These are phyloP conservation scores for Yamadazyma trypodendri DNA, from an alignment of 1,139 yeast species.

Conservation along the genomic window DNA sequence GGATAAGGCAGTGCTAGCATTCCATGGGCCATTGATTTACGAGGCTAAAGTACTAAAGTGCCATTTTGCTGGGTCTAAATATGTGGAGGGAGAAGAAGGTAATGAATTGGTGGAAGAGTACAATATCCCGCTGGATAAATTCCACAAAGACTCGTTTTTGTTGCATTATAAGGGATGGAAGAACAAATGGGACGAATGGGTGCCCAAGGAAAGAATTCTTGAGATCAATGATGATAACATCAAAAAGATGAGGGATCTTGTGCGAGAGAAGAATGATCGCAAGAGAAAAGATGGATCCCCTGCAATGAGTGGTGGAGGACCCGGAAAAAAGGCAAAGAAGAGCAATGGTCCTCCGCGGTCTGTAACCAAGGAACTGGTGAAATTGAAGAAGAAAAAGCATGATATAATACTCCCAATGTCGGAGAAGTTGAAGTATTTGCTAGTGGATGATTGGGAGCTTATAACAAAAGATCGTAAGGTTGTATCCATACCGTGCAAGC, in stretches of 20 bases:
- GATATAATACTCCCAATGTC: conserved; percentile 46
- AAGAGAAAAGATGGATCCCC: conserved; percentile 16
- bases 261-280: conserved; percentile 41
- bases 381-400: conserved; percentile 12
- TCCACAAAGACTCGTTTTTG: conserved; percentile 49
- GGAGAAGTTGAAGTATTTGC: conserved; percentile 59
- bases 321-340: conserved; percentile 7
- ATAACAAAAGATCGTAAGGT: conserved; percentile 77
- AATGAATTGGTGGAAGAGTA: conserved; percentile 24
- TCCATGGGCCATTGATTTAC: conserved; percentile 86
- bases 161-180: conserved; percentile 97
- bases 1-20: conserved; percentile 67
- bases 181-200: conserved; percentile 97
- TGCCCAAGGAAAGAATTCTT: conserved; percentile 63
- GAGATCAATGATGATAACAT: conserved; percentile 70
- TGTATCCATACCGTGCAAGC: conserved; percentile 57
- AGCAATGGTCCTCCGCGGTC: conserved; percentile 2
- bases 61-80: conserved; percentile 52
- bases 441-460: conserved; percentile 93
- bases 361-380: conserved; percentile 7
- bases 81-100: conserved; percentile 39
- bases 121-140: conserved; percentile 38
- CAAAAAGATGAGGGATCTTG: conserved; percentile 63
- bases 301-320: conserved; percentile 3
- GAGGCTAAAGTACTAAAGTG: conserved; percentile 78